Conservation (phyloP, 441 rosid genomes). For the Omphalea diandra region DNA sequence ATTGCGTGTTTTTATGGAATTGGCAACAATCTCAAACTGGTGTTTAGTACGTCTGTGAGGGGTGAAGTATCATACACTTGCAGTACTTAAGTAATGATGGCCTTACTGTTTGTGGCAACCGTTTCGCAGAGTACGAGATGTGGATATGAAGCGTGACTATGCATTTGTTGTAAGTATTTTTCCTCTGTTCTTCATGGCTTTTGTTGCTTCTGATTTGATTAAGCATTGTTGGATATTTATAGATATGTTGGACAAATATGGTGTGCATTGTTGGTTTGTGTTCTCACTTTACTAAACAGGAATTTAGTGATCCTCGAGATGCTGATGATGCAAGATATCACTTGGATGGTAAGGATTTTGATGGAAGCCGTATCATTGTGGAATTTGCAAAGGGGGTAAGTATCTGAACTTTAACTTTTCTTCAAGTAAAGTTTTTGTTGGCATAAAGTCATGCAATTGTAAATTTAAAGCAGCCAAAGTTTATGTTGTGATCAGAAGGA, state of each 20-base stretch:
- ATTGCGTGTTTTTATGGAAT: constrained; percentile 66
- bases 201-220: neutral
- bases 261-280: constrained; percentile 21
- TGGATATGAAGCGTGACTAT: constrained; percentile 91
- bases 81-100: constrained; percentile 71
- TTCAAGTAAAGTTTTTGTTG: neutral
- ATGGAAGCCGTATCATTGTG: constrained; percentile 77
- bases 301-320: constrained; percentile 74
- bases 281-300: constrained; percentile 45
- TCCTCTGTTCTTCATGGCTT: neutral
- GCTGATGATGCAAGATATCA: constrained; percentile 80
- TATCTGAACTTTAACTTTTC: neutral
- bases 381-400: constrained; percentile 74
- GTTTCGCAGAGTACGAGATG: constrained; percentile 86
- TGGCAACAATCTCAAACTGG: constrained; percentile 81
- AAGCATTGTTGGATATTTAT: neutral
- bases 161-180: constrained; percentile 75
- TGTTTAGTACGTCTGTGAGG: constrained; percentile 74
- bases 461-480: neutral
- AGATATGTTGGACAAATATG: neutral
- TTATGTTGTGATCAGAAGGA: neutral
- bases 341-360: constrained; percentile 62
- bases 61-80: constrained; percentile 66
- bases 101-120: constrained; percentile 85
- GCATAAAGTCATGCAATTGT: neutral